These are phyloP conservation scores for Tuber brumale DNA, from an alignment of 495 filamentous ascomycete species.

Conservation along the genomic window DNA sequence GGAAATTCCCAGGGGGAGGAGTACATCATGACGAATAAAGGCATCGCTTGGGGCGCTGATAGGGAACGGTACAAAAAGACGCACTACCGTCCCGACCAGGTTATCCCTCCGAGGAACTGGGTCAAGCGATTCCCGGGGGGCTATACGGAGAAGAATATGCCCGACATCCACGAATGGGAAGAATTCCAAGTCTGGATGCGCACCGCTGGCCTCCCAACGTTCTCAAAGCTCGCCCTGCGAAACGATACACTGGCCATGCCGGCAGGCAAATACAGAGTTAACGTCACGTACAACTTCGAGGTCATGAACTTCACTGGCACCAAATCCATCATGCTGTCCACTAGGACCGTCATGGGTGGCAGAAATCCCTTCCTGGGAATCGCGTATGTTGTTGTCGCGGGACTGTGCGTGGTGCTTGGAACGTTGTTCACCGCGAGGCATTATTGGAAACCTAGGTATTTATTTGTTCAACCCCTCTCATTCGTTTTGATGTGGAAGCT, in stretches of 20 bases:
- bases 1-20: conserved; percentile 40
- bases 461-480: conserved; percentile 8
- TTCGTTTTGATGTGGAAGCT: not conserved
- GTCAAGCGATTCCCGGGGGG: conserved; percentile 51
- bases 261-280: conserved; percentile 62
- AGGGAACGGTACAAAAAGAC: conserved; percentile 67
- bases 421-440: conserved; percentile 81
- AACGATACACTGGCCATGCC: conserved; percentile 67
- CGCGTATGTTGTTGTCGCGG: conserved; percentile 88
- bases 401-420: conserved; percentile 83
- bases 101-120: conserved; percentile 88
- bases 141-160: conserved; percentile 57
- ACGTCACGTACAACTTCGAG: conserved; percentile 61
- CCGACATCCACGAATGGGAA: conserved; percentile 63
- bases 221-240: conserved; percentile 79
- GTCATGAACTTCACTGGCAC: conserved; percentile 78
- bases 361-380: conserved; percentile 95
- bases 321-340: conserved; percentile 90
- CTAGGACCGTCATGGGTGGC: conserved; percentile 88
- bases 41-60: conserved; percentile 82
- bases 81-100: conserved; percentile 55
- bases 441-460: conserved; percentile 78
- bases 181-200: conserved; percentile 98
- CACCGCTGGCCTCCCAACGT: conserved; percentile 88
- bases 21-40: conserved; percentile 68